Percentiles rank a stretch among this genome's conserved stretches.
These are phyloP conservation scores for Angomonas deanei DNA, from an alignment of 208 protist genomes.

Conservation along the genomic window DNA sequence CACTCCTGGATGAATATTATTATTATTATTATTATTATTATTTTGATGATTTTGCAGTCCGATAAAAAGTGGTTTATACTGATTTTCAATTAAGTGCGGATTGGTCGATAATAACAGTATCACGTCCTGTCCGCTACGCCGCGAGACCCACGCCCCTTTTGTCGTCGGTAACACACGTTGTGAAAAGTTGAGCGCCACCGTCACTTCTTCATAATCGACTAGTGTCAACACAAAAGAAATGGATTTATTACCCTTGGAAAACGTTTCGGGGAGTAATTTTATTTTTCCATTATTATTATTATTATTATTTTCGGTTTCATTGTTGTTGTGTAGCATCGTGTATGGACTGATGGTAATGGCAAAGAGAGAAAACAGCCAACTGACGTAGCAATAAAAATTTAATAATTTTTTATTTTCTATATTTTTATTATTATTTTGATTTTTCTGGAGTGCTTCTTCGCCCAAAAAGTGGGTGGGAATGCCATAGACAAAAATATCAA, in stretches of 20 bases:
- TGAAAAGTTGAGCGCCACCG: slow-evolving; percentile 24
- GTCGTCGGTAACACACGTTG: slow-evolving; percentile 23
- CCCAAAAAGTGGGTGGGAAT: neutral
- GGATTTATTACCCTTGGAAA: neutral
- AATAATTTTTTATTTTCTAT: neutral
- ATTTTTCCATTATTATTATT: slow-evolving; percentile 4
- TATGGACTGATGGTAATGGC: neutral
- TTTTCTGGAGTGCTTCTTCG: neutral
- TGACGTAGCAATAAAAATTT: neutral
- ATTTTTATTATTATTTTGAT: slow-evolving; percentile 4
- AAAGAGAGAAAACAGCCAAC: slow-evolving; percentile 1
- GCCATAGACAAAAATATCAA: neutral
- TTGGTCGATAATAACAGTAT: neutral
- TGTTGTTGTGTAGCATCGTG: neutral
- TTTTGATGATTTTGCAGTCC: neutral
- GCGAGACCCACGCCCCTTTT: slow-evolving; percentile 18
- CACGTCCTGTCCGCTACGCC: neutral
- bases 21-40: slow-evolving; percentile 5
- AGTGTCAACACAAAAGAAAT: slow-evolving; percentile 5
- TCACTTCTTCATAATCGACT: slow-evolving; percentile 12
- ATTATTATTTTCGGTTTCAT: neutral
- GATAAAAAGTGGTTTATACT: neutral
- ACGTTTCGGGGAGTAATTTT: neutral
- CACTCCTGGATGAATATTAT: too few relatives aligned
- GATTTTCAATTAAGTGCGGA: neutral